Conservation (phyloP, 352 stramenopile genomes). For the Phytopythium sindhum region DNA sequence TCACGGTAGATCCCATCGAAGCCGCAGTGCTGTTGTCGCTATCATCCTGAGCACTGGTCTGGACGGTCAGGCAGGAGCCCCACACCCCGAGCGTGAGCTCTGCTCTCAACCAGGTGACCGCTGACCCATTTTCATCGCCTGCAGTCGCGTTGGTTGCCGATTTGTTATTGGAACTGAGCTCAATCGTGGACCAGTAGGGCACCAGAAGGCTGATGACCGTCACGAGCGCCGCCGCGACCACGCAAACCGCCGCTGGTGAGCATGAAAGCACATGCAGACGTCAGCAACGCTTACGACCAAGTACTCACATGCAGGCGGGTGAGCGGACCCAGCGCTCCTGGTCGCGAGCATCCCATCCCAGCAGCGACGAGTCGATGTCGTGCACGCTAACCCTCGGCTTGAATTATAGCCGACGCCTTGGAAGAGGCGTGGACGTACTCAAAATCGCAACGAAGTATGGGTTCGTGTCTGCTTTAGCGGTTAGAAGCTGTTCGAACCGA, state of each 20-base stretch:
- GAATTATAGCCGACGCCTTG: background rate
- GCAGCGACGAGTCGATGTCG: background rate
- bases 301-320: background rate
- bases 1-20: background rate
- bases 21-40: background rate
- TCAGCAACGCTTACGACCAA: background rate
- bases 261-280: background rate
- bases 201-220: constrained; percentile 38
- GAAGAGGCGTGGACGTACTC: background rate
- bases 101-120: constrained; percentile 13
- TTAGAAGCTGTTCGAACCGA: background rate
- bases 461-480: background rate
- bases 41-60: constrained; percentile 11
- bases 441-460: background rate
- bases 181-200: constrained; percentile 53
- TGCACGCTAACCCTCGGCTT: background rate
- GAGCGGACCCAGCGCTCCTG: constrained; percentile 37
- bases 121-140: constrained; percentile 1
- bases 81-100: constrained; percentile 53
- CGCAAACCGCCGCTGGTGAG: constrained; percentile 28
- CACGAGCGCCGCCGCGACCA: constrained; percentile 27
- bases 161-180: constrained; percentile 1
- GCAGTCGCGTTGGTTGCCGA: background rate
- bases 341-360: constrained; percentile 47
- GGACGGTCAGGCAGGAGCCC: constrained; percentile 48